Evolutionary conservation across 345 rosid genomes (phyloP).

Genomic region (Melaleuca quinquenervia): DNA sequence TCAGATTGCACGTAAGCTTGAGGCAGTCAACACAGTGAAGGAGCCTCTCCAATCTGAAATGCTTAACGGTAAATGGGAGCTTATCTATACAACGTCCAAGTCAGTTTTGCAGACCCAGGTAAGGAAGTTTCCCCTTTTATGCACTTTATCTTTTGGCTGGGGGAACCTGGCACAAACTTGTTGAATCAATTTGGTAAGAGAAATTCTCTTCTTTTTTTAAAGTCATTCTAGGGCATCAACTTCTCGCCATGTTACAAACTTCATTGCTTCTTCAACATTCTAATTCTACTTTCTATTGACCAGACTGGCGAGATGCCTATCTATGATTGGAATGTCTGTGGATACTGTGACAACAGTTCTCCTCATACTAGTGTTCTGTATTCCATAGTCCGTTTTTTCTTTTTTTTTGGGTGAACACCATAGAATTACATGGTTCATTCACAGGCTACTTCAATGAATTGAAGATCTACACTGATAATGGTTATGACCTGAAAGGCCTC

Average conservation of each 20-base stretch:
- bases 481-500: background rate
- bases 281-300: background rate
- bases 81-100: slow-evolving; percentile 74
- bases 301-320: background rate
- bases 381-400: background rate
- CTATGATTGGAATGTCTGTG: background rate
- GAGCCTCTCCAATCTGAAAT: slow-evolving; percentile 69
- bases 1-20: slow-evolving; percentile 70
- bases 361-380: background rate
- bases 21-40: slow-evolving; percentile 60
- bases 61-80: slow-evolving; percentile 90
- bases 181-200: background rate
- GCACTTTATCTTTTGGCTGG: background rate
- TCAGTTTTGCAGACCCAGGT: slow-evolving; percentile 79
- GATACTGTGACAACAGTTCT: background rate
- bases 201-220: background rate
- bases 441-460: background rate
- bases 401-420: background rate
- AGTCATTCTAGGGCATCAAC: background rate
- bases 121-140: background rate
- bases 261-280: background rate
- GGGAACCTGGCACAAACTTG: background rate
- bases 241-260: background rate
- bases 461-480: background rate
- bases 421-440: background rate